Base-by-base conservation (phyloP, 257 asterid species). In the Jaltomata sinuosa region DNA sequence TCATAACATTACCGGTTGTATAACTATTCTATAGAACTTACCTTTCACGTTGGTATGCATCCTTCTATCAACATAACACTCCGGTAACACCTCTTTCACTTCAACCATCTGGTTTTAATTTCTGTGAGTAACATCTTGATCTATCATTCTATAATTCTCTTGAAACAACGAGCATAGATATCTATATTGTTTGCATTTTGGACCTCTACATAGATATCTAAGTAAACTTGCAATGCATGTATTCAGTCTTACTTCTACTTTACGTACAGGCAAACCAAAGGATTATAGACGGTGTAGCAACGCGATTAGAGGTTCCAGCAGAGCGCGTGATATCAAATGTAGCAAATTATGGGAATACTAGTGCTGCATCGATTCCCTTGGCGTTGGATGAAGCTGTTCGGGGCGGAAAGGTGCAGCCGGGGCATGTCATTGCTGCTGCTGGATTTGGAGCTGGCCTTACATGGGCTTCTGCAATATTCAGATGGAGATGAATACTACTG, bases 371-470 rank as follows among this genome's bases (percentile, higher is more conserved):
- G 32, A 96, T 96, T 64, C 99, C 98, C 0, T 69, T 96, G 92
- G 98, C 99, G 3, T 83, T 96, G 91, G 98, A 96, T 45, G 98
- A 94, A 62, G 98, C 98, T 1, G 98, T 93, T 64, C 84, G 97
- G 47, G 88, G 97, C 2, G 97, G 98, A 69, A 94, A 91, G 91
- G 95, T 96, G 71, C 84, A 90, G 85, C 85, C 91, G 1, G 99
- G 99, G 5, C 92, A 95, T 71, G 91, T 92, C 7, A 91, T 96
- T 64, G 99, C 98, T 52, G 82, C 98, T 32, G 97, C 99, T 50
- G 99, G 99, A 11, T 94, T 96, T 79, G 98, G 98, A 78, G 99
- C 99, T 59, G 98, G 99, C 32, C 97, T 94, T 83, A 95, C 97
- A 18, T 96, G 98, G 98, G 97, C 94, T 49, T 97, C 98, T 11